These are phyloP conservation scores for Trichoderma reesei DNA, from an alignment of 495 filamentous ascomycete species.

Conservation along the genomic window DNA sequence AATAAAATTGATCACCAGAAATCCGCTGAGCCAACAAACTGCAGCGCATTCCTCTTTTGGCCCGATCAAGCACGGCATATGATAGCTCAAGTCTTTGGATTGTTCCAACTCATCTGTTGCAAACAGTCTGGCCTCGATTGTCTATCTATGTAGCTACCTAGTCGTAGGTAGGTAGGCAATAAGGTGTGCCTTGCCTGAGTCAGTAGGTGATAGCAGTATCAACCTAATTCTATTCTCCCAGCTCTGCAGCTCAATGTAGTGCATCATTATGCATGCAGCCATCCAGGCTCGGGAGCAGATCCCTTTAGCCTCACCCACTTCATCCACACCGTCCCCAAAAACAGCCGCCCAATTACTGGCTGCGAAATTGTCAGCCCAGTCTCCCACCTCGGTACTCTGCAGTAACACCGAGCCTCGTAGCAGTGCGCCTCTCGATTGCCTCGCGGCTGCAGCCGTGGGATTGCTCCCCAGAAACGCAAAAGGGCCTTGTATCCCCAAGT, in stretches of 20 bases:
- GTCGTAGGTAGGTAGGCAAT: too few species aligned
- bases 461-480: not conserved
- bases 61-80: too few species aligned
- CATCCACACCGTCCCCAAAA: not conserved
- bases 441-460: not conserved
- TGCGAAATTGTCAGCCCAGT: not conserved
- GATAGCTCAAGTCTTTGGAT: too few species aligned
- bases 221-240: too few species aligned
- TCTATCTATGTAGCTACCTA: too few species aligned
- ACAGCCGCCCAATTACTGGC: not conserved
- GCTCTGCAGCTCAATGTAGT: not conserved
- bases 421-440: not conserved
- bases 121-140: too few species aligned
- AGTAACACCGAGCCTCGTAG: not conserved
- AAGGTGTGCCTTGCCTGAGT: too few species aligned
- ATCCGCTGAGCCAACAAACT: not conserved
- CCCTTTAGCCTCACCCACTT: constrained; percentile 4
- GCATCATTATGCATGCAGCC: not conserved
- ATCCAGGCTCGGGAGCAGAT: not conserved
- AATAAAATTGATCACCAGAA: not conserved
- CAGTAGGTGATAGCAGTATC: too few species aligned
- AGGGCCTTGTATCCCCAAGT: not conserved
- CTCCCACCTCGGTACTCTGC: not conserved
- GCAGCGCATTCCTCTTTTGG: not conserved
- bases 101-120: too few species aligned